Conservation (phyloP, 352 stramenopile species). For the Hyphochytrium catenoides region DNA sequence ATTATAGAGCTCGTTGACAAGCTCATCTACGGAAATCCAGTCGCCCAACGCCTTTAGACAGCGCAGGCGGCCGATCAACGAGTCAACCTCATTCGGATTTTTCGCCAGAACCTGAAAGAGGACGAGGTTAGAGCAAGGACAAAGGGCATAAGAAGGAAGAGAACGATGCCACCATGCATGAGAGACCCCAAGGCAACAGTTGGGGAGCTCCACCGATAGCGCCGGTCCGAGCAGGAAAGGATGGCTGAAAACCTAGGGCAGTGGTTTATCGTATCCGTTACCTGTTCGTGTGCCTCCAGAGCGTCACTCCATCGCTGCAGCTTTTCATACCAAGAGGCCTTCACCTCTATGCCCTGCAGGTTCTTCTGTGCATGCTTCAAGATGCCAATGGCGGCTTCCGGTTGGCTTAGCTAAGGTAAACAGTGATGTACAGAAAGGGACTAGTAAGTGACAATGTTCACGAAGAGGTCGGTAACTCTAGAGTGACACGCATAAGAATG, state of each 20-base stretch:
- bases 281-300: conserved; percentile 75
- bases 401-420: conserved; percentile 37
- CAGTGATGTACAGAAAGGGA: too few relatives aligned
- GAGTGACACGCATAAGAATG: too few relatives aligned
- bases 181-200: too few relatives aligned
- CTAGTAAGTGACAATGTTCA: too few relatives aligned
- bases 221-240: too few relatives aligned
- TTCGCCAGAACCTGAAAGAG: conserved; percentile 28
- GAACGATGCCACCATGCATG: too few relatives aligned
- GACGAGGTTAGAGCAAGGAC: too few relatives aligned
- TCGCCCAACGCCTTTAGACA: conserved; percentile 94
- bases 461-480: too few relatives aligned
- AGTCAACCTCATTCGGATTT: conserved; percentile 67
- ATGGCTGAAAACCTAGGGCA: too few relatives aligned
- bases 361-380: conserved; percentile 74
- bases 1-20: conserved; percentile 34
- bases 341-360: conserved; percentile 46
- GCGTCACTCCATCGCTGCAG: conserved; percentile 92
- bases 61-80: conserved; percentile 92
- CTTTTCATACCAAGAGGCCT: conserved; percentile 95
- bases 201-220: too few relatives aligned
- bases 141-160: too few relatives aligned
- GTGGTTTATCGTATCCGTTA: too few relatives aligned
- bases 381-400: conserved; percentile 93
- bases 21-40: conserved; percentile 82